A percentile compares a stretch with the other conserved stretches of the same genome.
These are phyloP conservation scores for Globisporangium echinulatum DNA, from an alignment of 352 stramenopile species.

Conservation along the genomic window DNA sequence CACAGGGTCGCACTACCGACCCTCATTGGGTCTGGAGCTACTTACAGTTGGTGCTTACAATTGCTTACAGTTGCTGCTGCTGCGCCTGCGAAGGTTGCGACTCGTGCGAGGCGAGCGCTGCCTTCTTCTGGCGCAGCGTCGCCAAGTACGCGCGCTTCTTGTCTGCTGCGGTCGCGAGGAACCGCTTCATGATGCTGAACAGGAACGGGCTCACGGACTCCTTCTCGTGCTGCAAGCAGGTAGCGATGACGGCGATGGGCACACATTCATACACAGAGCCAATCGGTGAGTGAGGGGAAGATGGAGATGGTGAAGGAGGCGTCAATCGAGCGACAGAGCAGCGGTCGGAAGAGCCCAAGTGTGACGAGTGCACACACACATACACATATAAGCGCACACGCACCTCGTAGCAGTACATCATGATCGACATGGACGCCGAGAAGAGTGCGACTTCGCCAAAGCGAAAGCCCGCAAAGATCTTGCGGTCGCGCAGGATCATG, in stretches of 20 bases:
- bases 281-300: slow-evolving; percentile 4
- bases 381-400: neutral
- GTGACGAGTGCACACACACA: neutral
- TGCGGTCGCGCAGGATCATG: slow-evolving; percentile 66
- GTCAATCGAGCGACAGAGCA: neutral
- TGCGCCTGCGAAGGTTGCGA: neutral
- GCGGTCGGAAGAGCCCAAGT: neutral
- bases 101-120: slow-evolving; percentile 2
- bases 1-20: neutral
- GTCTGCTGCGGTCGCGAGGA: slow-evolving; percentile 60
- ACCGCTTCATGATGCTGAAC: slow-evolving; percentile 67
- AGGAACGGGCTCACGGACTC: slow-evolving; percentile 60
- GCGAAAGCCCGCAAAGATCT: slow-evolving; percentile 56
- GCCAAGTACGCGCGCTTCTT: slow-evolving; percentile 62
- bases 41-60: neutral
- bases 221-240: slow-evolving; percentile 42
- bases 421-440: slow-evolving; percentile 65
- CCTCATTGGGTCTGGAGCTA: neutral
- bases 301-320: no score
- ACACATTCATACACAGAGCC: neutral
- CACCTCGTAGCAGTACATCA: slow-evolving; percentile 86
- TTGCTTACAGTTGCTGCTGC: slow-evolving; percentile 3
- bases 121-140: slow-evolving; percentile 11
- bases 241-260: no score
- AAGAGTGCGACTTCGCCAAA: slow-evolving; percentile 75